Percentiles rank a stretch among this genome's conserved stretches.
Conservation (phyloP, 257 asterid species). For the Capsicum pubescens region DNA sequence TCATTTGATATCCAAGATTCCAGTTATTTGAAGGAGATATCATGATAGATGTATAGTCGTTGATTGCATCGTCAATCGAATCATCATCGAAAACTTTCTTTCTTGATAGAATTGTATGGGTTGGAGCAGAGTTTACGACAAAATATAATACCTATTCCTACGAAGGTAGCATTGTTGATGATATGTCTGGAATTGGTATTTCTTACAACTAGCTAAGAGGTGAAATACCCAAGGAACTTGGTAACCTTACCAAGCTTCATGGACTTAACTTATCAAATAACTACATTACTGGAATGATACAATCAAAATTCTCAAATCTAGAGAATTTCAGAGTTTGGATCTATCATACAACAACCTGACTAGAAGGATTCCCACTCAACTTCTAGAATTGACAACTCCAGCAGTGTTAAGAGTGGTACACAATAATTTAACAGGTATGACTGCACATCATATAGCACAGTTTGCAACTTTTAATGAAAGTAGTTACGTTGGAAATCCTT, state of each 20-base stretch:
- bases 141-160: slow-evolving; percentile 3
- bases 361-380: slow-evolving; percentile 14
- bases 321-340: slow-evolving; percentile 6
- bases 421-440: background rate
- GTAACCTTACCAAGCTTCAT: background rate
- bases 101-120: background rate
- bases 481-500: slow-evolving; percentile 24
- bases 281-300: slow-evolving; percentile 17
- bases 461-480: slow-evolving; percentile 14
- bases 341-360: slow-evolving; percentile 17
- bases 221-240: slow-evolving; percentile 3
- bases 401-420: slow-evolving; percentile 8
- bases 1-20: background rate
- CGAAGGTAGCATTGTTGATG: background rate
- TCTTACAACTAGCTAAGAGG: slow-evolving; percentile 3
- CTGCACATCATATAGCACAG: background rate
- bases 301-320: background rate
- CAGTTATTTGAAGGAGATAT: background rate
- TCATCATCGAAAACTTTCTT: background rate
- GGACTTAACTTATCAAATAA: slow-evolving; percentile 24
- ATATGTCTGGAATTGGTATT: slow-evolving; percentile 24
- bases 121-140: slow-evolving; percentile 8
- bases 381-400: background rate
- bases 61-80: background rate
- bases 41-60: background rate